Base-by-base conservation (phyloP, 306 rosid species). In the Clitoria ternatea region DNA sequence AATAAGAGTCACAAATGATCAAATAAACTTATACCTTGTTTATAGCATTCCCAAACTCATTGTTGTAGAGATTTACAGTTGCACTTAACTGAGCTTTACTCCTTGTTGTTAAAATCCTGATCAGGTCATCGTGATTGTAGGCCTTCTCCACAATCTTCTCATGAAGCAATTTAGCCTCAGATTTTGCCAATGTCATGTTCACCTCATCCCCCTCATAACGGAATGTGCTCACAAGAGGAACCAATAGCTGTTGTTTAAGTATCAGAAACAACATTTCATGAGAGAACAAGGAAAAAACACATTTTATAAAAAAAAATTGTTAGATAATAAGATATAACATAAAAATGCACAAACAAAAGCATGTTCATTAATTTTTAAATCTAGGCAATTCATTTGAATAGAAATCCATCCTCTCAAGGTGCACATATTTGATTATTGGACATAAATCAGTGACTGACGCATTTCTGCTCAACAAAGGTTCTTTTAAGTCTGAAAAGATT, bases 151-250 rank as follows among this genome's bases (percentile, higher is more conserved):
- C 49, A 49, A 91, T 85, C 88, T 83, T 83, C 83, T 64, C 88
- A 32, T 79, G 92, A 76, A 91, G 89, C 78, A 88, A 35, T 75
- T 88, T 85, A 42, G 96, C 92, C 78, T 91, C 97, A 62, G 92
- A 79, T 72, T 83, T 86, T 71, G 90, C 96, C 74, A 86, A 73
- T 52, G 62, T 59, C 70, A 66, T 69, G 70, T 78, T 85, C 77
- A 90, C 92, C 73, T 92, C 98, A 65, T 83, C 96, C 61, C 98
- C 98, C 49, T 86, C 97, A 0, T 90, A 93, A 61, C 96, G 82
- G 77, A 78, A 80, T 50, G 78, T 61, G 80, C 80, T 83, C 77
- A 90, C 82, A 50, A 93, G 93, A 71, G 90, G 89, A 73, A 90
- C 89, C 90, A 90, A 81, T 78, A 93, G 93, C 98, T 93, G 75